Base-by-base conservation (phyloP, 129 eudicot genomes). In the Lactuca sativa region DNA sequence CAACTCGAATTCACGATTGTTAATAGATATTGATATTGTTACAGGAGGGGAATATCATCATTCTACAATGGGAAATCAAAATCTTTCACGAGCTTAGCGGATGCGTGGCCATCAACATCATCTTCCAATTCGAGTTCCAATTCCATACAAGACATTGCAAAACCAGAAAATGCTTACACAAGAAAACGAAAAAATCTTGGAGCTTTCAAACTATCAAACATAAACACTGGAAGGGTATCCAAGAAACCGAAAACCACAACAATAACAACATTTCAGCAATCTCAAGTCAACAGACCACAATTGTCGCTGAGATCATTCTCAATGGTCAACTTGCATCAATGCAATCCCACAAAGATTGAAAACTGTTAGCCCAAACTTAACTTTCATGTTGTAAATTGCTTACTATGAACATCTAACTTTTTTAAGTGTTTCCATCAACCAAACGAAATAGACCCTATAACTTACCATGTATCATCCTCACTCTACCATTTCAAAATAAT, bases 1-100 rank as follows among this genome's bases (percentile, higher is more conserved):
- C 30, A 25, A 25, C 0, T 25, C 30, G 30, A 25, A 25, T 25
- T 25, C 30, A 0, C 5, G 30, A 5, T 59, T 30, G 32, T n/a
- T 18, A 6, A 12, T 30, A 36, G 7, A 5, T 67, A 16, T 70
- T 48, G 57, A 10, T 59, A 56, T 36, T 66, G 60, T 47, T 62
- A 70, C 89, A 91, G 95, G 56, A 82, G 80, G 69, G 93, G 96
- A 55, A 80, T 91, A 18, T 91, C 97, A 18, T 73, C 75, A 2
- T 88, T 77, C 82, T 91, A 83, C 72, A 78, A 80, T 53, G 97
- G 96, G 5, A 88, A 85, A 78, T 82, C 97, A 5, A 91, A 88
- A 62, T 91, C 97, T 0, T 91, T 84, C 51, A 72, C 93, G 0
- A 86, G 89, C 68, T 75, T 91, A 55, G 36, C 73, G 0, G 81